phyloP scores from a whole-genome alignment of 495 filamentous ascomycete genomes.

The Aspergillus funiculosus region DNA sequence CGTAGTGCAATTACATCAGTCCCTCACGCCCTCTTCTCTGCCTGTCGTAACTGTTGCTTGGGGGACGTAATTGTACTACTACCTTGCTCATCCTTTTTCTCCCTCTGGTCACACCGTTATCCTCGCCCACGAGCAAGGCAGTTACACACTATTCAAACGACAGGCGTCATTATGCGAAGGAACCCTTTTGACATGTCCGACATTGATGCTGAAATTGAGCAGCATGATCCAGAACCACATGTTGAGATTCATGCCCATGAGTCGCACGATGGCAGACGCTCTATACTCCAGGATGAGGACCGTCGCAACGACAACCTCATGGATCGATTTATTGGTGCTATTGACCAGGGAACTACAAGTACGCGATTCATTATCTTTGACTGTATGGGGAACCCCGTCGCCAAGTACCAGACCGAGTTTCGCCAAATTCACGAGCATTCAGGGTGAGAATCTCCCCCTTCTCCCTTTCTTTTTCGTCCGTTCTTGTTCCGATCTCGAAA shows the following conservation, averaged over 20 bases:
- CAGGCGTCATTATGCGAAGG: conserved; percentile 25
- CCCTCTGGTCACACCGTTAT: not conserved
- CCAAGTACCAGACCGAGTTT: conserved; percentile 88
- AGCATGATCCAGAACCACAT: conserved; percentile 23
- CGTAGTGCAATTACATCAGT: conserved; percentile 14
- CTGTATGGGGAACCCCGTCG: conserved; percentile 68
- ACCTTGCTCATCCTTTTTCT: conserved; percentile 6
- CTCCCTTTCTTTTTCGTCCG: not conserved
- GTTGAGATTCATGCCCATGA: conserved; percentile 27
- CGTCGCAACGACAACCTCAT: conserved; percentile 32
- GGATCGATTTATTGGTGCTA: conserved; percentile 59
- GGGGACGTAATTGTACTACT: conserved; percentile 8
- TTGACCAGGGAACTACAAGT: conserved; percentile 92
- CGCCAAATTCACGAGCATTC: conserved; percentile 81
- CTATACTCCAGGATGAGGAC: conserved; percentile 38
- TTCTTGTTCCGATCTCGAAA: conserved; percentile 12
- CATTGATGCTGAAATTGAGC: conserved; percentile 29
- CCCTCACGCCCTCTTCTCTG: conserved; percentile 11
- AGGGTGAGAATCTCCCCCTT: conserved; percentile 56
- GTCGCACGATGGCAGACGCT: conserved; percentile 37
- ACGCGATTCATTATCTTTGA: conserved; percentile 92
- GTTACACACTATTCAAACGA: not conserved
- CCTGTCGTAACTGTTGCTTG: conserved; percentile 3
- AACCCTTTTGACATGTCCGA: conserved; percentile 41
- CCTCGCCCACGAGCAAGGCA: not conserved